phyloP scores from a whole-genome alignment of 495 filamentous ascomycete species.

The Aeminium ludgeri region DNA sequence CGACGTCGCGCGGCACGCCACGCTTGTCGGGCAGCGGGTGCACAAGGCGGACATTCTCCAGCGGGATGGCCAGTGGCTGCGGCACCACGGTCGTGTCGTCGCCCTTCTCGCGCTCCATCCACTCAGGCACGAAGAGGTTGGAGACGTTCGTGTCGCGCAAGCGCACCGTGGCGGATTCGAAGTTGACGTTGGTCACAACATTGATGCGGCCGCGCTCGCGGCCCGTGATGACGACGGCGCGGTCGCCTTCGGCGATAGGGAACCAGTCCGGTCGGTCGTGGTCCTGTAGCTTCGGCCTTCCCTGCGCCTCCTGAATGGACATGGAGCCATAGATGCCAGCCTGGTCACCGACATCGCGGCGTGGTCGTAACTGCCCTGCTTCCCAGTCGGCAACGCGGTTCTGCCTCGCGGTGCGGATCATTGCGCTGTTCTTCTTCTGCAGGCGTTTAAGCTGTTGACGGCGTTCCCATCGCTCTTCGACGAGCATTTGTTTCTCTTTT shows the following conservation, averaged over 20 bases:
- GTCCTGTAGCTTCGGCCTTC: conserved; percentile 24
- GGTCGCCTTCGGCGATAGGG: conserved; percentile 45
- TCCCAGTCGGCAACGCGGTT: conserved; percentile 51
- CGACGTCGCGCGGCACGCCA: conserved; percentile 46
- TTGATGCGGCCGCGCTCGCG: conserved; percentile 69
- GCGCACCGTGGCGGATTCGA: conserved; percentile 36
- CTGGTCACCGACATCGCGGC: conserved; percentile 42
- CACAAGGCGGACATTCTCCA: conserved; percentile 64
- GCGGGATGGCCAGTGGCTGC: conserved; percentile 36
- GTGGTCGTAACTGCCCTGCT: conserved; percentile 58
- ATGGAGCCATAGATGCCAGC: conserved; percentile 35
- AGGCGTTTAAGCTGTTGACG: conserved; percentile 8
- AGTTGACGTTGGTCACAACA: conserved; percentile 40
- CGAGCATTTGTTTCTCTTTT: too few species aligned
- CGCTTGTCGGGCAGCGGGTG: conserved; percentile 49
- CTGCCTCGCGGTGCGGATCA: conserved; percentile 24
- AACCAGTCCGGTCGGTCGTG: conserved; percentile 31
- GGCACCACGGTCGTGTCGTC: conserved; percentile 15
- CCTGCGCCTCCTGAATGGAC: conserved; percentile 25
- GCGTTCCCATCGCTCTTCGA: conserved; percentile 4
- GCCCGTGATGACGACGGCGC: conserved; percentile 63
- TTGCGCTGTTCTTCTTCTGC: conserved; percentile 22
- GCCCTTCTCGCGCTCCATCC: conserved; percentile 23
- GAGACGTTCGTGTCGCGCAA: conserved; percentile 56
- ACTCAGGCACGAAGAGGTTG: conserved; percentile 42